Base-by-base conservation (phyloP, 2,329 filamentous ascomycete species). In the Cladobotryum mycophilum region DNA sequence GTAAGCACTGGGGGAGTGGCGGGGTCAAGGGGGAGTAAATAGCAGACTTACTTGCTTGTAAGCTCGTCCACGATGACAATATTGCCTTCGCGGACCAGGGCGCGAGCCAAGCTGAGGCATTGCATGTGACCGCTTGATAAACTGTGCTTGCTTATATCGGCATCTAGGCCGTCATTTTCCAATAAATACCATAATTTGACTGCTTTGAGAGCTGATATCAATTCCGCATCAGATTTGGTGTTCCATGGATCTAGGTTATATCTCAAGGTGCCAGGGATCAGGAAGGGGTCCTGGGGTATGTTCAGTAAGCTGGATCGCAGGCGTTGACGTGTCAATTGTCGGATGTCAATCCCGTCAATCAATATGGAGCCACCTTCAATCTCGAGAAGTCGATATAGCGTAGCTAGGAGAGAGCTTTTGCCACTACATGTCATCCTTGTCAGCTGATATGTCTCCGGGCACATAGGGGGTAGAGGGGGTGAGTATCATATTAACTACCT, bases 241-340 rank as follows among this genome's bases (percentile, higher is more conserved):
- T 17, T 49, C 0, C 25, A 43, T 9, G 68, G 69, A 53, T 75
- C 72, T 1, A 75, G 60, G 54, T 75, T 73, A 3, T 58, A 45
- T 9, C 60, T 61, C 45, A 72, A 64, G 2, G 65, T 68, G 25
- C 67, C 71, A 1, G 68, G 68, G 3, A 79, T 60, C 56, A 79
- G 73, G 9, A 75, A 68, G 0, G 74, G 61, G 8, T 80, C 75
- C 59, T 81, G 78, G 0, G 78, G 72, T 1, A 80, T 58, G 14
- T 71, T 70, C 42, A 75, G 73, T 38, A 80, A 61, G 6, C 67
- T 69, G 17, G 68, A 60, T 4, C 76, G 72, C 1, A 80, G 62
- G 1, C 60, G 55, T 2, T 62, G 22, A 3, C 72, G 69, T 41
- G 71, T 57, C 13, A 80, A 60, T 1, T 53, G 54, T 35, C 60